A percentile compares a stretch with the other conserved stretches of the same genome.
Evolutionary conservation across 345 rosid species (phyloP).

Genomic region (thale cress (Arabidopsis thaliana)): DNA sequence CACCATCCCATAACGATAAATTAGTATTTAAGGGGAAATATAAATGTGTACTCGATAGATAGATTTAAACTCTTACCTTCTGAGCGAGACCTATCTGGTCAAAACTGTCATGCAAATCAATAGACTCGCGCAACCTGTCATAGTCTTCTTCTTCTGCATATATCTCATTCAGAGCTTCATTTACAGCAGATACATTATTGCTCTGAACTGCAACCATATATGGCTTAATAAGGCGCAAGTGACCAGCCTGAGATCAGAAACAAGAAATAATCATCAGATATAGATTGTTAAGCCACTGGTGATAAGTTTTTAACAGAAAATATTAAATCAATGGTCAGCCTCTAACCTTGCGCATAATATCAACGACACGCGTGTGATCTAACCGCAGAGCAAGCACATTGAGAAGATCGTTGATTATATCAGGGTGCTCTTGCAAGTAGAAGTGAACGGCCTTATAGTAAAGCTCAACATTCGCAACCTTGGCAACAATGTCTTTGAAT

Average conservation of each 20-base stretch:
- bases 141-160: slow-evolving; percentile 98
- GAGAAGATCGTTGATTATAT: slow-evolving; percentile 90
- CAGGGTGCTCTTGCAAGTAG: slow-evolving; percentile 99
- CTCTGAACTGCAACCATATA: slow-evolving; percentile 98
- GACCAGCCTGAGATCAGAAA: slow-evolving; percentile 77
- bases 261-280: slow-evolving; percentile 4
- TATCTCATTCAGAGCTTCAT: slow-evolving; percentile 92
- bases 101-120: slow-evolving; percentile 90
- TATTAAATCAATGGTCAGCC: slow-evolving; percentile 16
- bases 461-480: slow-evolving; percentile 96
- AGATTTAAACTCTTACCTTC: slow-evolving; percentile 57
- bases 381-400: slow-evolving; percentile 95
- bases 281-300: slow-evolving; percentile 2
- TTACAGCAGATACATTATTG: slow-evolving; percentile 93
- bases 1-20: slow-evolving; percentile 27
- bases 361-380: slow-evolving; percentile 97
- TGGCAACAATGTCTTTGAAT: slow-evolving; percentile 90
- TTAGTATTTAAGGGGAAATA: slow-evolving; percentile 6
- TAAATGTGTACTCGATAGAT: not conserved
- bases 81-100: slow-evolving; percentile 95
- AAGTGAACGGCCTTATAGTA: slow-evolving; percentile 99
- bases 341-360: slow-evolving; percentile 93
- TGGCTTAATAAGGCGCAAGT: slow-evolving; percentile 90
- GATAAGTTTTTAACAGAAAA: slow-evolving; percentile 19
- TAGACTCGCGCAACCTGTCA: slow-evolving; percentile 91